Evolutionary conservation across 805 yeast genomes (phyloP).

Genomic region (Saccharomycopsis sp.): DNA sequence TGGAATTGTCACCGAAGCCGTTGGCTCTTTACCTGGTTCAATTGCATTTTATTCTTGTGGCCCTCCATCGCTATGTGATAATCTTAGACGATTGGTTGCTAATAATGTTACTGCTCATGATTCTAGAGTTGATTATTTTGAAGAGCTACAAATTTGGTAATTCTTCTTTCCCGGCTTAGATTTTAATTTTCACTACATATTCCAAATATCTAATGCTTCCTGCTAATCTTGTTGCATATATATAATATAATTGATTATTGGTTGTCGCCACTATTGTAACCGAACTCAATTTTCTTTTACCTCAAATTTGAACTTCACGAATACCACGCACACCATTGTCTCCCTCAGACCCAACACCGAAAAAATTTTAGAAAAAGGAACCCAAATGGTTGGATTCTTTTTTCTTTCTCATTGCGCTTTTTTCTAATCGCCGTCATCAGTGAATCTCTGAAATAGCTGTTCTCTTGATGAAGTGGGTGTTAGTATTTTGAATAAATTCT

Average conservation of each 20-base stretch:
- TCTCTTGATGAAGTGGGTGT: too few relatives aligned
- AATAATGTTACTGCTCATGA: slow-evolving; percentile 33
- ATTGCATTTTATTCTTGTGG: slow-evolving; percentile 60
- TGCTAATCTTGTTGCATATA: background rate
- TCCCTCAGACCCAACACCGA: too few relatives aligned
- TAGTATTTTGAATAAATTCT: too few relatives aligned
- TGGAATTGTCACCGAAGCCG: slow-evolving; percentile 31
- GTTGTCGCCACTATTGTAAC: background rate
- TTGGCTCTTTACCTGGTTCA: slow-evolving; percentile 35
- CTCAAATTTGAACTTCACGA: too few relatives aligned
- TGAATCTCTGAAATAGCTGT: too few relatives aligned
- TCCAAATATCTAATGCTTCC: too few relatives aligned
- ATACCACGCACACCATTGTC: too few relatives aligned
- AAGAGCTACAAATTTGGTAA: slow-evolving; percentile 69
- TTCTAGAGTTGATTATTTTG: slow-evolving; percentile 58
- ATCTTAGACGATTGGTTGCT: slow-evolving; percentile 41
- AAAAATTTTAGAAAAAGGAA: too few relatives aligned
- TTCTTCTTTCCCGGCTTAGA: background rate
- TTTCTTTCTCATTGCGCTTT: too few relatives aligned
- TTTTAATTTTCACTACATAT: too few relatives aligned
- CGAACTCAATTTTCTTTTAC: background rate
- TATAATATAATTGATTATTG: background rate
- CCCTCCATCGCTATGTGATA: slow-evolving; percentile 51
- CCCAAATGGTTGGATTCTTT: too few relatives aligned
- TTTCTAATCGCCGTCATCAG: too few relatives aligned